A percentile compares a stretch with the other conserved stretches of the same genome.
phyloP scores from a whole-genome alignment of 2,329 filamentous ascomycete genomes.

The Immersiporthe knoxdaviesiana region DNA sequence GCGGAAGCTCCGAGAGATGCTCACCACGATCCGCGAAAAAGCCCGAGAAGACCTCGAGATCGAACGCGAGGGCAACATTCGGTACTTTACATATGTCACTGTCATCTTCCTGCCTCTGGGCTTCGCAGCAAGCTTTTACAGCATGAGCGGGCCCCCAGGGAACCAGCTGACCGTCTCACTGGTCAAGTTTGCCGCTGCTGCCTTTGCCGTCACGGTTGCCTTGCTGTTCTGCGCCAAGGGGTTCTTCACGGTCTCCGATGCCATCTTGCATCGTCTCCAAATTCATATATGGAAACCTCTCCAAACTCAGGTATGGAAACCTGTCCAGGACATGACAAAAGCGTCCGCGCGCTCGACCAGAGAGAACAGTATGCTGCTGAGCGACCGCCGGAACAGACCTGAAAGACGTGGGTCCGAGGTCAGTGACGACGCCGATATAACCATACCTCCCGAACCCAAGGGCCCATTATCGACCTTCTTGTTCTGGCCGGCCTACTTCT shows the following conservation, averaged over 20 bases:
- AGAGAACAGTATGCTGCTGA: neutral
- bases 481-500: conserved; percentile 12
- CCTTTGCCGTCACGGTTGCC: conserved; percentile 13
- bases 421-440: neutral
- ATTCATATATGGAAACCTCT: neutral
- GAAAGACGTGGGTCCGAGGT: too few species aligned
- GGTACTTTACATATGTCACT: conserved; percentile 41
- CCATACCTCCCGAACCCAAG: neutral
- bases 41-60: conserved; percentile 27
- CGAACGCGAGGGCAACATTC: conserved; percentile 36
- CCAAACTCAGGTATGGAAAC: neutral
- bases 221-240: conserved; percentile 1
- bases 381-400: too few species aligned
- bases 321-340: neutral
- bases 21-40: conserved; percentile 18
- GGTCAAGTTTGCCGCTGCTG: conserved; percentile 21
- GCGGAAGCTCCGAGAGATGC: conserved; percentile 1
- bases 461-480: neutral
- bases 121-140: conserved; percentile 39
- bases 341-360: neutral
- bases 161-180: conserved; percentile 30
- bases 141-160: conserved; percentile 36
- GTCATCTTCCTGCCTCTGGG: conserved; percentile 41
- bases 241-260: neutral
- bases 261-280: neutral